phyloP scores from a whole-genome alignment of 495 filamentous ascomycete species.

The Chaetomium fimeti region DNA sequence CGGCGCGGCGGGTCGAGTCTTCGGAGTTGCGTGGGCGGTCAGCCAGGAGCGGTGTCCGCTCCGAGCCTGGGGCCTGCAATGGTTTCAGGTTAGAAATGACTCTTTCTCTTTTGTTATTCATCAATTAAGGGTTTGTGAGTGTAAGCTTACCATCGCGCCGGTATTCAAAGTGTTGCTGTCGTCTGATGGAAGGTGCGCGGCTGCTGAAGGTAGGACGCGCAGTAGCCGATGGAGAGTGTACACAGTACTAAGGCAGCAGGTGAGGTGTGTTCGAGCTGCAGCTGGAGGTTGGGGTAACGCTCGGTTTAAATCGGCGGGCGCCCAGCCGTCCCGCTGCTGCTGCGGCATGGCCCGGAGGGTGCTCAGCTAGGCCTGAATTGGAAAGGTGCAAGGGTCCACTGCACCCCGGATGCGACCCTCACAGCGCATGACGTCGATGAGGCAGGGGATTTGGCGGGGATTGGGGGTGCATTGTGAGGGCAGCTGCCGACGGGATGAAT shows the following conservation, averaged over 20 bases:
- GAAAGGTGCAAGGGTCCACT: conserved; percentile 15
- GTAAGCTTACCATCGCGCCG: conserved; percentile 16
- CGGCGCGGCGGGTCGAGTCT: conserved; percentile 30
- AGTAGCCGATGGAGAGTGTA: not conserved
- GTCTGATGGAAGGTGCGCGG: not conserved
- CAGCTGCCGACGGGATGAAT: not conserved
- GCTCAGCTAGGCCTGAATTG: not conserved
- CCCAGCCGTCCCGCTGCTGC: conserved; percentile 3
- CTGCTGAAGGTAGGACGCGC: not conserved
- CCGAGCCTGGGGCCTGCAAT: conserved; percentile 22
- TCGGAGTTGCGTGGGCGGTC: conserved; percentile 25
- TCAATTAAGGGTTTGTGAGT: not conserved
- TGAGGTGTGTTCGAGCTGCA: no score
- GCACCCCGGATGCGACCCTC: not conserved
- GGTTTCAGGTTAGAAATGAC: not conserved
- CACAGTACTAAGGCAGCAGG: no score
- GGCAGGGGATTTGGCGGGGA: conserved; percentile 1
- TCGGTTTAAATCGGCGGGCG: conserved; percentile 27
- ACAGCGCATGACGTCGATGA: conserved; percentile 10
- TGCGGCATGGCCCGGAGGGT: not conserved
- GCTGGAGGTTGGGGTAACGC: conserved; percentile 8
- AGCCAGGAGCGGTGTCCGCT: conserved; percentile 38
- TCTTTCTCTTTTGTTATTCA: not conserved
- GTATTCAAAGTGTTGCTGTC: not conserved
- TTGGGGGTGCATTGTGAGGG: not conserved